phyloP scores from a whole-genome alignment of 805 yeast species.

The Cyberlindnera americana region DNA sequence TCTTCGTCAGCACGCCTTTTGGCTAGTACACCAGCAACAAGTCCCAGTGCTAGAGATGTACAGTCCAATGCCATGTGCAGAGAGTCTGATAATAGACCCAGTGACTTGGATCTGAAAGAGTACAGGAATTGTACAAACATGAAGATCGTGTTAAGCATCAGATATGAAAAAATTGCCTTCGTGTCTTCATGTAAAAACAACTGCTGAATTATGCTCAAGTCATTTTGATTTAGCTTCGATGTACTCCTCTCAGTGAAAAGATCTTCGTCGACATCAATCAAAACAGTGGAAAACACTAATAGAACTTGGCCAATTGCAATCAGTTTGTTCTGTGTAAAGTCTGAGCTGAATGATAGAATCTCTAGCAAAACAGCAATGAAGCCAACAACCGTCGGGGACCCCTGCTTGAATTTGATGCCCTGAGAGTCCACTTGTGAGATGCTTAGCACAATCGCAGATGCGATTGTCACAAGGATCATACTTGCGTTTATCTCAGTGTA shows the following conservation, averaged over 20 bases:
- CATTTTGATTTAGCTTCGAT: constrained; percentile 2
- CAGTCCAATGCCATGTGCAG: constrained; percentile 97
- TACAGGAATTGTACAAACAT: constrained; percentile 93
- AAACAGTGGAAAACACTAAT: constrained; percentile 9
- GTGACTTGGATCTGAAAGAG: constrained; percentile 87
- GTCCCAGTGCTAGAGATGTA: constrained; percentile 81
- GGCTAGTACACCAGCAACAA: constrained; percentile 73
- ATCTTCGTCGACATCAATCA: constrained; percentile 17
- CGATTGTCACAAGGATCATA: constrained; percentile 27
- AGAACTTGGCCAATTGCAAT: constrained; percentile 16
- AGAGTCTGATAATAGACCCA: constrained; percentile 89
- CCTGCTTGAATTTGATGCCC: constrained; percentile 11
- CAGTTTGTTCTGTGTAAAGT: constrained; percentile 8
- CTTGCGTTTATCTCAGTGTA: constrained; percentile 15
- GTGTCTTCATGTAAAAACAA: constrained; percentile 56
- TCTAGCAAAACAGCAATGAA: constrained; percentile 32
- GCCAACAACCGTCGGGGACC: constrained; percentile 27
- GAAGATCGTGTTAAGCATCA: constrained; percentile 81
- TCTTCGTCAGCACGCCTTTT: constrained; percentile 58
- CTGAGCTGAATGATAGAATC: constrained; percentile 31
- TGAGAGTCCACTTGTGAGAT: constrained; percentile 19
- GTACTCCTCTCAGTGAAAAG: constrained; percentile 5
- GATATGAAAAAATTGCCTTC: constrained; percentile 81
- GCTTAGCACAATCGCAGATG: constrained; percentile 23
- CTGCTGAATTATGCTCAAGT: constrained; percentile 20